Conservation (phyloP, 305 asterid species). For the Coffea humblotiana region DNA sequence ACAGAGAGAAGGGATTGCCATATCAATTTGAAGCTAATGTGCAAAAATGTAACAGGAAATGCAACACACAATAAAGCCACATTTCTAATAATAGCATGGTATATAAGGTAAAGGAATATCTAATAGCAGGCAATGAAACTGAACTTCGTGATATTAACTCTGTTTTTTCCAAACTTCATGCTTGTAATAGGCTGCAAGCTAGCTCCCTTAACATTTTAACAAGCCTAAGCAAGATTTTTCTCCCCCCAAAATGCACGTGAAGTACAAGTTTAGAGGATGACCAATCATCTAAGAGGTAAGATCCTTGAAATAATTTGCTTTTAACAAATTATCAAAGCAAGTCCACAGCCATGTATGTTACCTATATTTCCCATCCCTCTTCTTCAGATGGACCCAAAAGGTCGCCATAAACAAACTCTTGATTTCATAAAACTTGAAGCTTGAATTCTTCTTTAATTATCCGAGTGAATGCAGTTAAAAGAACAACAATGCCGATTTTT, state of each 20-base stretch:
- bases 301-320: not conserved
- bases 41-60: not conserved
- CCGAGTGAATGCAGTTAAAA: not conserved
- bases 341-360: not conserved
- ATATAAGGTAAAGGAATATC: not conserved
- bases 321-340: not conserved
- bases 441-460: not conserved
- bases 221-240: not conserved
- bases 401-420: not conserved
- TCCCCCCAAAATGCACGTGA: not conserved
- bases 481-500: not conserved
- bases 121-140: not conserved
- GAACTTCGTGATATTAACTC: not conserved
- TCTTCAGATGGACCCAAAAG: not conserved
- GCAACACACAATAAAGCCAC: not conserved
- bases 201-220: not conserved
- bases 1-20: constrained; percentile 16
- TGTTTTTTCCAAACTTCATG: not conserved
- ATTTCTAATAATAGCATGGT: not conserved
- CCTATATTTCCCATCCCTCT: not conserved
- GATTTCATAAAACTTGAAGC: not conserved
- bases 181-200: not conserved
- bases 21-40: not conserved
- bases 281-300: not conserved
- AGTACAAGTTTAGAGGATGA: not conserved